Evolutionary conservation across 768 basidiomycete genomes (phyloP), one percentile per base, ranked within the genome.

Genomic region (Leccinum uliginosum): DNA sequence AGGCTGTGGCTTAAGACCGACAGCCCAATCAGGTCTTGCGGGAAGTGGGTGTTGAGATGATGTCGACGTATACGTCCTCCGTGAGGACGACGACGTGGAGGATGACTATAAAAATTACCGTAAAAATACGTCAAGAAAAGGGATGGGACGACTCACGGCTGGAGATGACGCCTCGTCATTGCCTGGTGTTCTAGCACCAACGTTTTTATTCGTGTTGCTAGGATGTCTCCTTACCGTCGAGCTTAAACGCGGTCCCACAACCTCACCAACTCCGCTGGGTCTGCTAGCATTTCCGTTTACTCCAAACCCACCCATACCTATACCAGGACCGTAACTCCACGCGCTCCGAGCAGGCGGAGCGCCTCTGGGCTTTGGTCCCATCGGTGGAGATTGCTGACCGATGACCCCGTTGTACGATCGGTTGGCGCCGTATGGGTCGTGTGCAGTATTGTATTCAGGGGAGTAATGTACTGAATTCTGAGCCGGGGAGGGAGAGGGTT

Each of bases 11-110:
- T 87, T 90, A 32, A 93, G 76, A 15, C 89, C 89, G 4, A 93
- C 88, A 17, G 91, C 91, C 91, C 92, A 93, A 68, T 93, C 91
- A 40, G 91, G 91, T 56, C 91, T 80, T 3, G 89, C 75, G 4
- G 91, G 91, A 38, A 93, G 78, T 14, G 91, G 91, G 55, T 85
- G 84, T 73, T 91, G 78, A 62, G 89, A 89, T 6, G 86, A 77
- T 1, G 81, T 82, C 32, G 89, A 90, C 2, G 87, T 88, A 61
- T 81, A 89, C 6, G 88, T 89, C 60, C 83, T 80, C 38, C 86
- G 81, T 38, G 91, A 92, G 1, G 89, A 90, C 0, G 89, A 91
- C 6, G 91, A 91, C 2, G 84, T 85, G 6, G 86, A 87, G 47
- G 89, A 90, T 29, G 88, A 90, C 88, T 83, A 61, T 38, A 52